These are phyloP conservation scores for Stephania cephalantha DNA, from an alignment of 164 flowering plant genomes.

Conservation along the genomic window DNA sequence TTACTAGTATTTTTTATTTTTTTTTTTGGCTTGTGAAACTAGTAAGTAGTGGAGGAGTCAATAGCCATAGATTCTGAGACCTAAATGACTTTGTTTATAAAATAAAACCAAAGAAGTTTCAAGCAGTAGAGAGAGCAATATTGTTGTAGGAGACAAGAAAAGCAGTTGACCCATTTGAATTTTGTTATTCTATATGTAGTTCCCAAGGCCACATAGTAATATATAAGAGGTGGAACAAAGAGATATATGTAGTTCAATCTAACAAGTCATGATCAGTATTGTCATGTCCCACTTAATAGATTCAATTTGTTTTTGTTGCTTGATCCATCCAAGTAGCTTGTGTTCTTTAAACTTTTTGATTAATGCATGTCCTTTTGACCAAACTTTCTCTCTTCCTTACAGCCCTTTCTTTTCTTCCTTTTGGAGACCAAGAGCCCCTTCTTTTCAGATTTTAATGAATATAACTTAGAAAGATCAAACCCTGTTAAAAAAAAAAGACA, in stretches of 20 bases:
- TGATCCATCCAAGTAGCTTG: constrained; percentile 4
- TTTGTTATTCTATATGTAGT: constrained; percentile 33
- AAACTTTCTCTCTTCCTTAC: constrained; percentile 3
- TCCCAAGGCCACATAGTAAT: constrained; percentile 42
- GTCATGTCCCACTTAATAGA: constrained; percentile 25
- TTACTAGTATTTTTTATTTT: neutral
- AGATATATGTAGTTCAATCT: constrained; percentile 20
- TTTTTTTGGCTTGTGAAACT: constrained; percentile 11
- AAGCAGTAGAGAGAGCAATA: constrained; percentile 20
- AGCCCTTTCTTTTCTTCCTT: constrained; percentile 31
- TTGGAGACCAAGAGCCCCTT: constrained; percentile 20
- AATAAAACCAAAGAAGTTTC: constrained; percentile 15
- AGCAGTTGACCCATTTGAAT: constrained; percentile 40
- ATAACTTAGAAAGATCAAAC: neutral
- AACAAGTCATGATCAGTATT: constrained; percentile 10
- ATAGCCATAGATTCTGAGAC: constrained; percentile 36
- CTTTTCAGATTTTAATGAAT: neutral
- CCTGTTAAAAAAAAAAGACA: neutral
- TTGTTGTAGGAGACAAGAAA: constrained; percentile 30
- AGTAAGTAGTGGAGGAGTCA: constrained; percentile 52
- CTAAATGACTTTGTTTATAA: constrained; percentile 2
- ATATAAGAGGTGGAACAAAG: constrained; percentile 22
- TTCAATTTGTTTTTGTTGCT: constrained; percentile 15
- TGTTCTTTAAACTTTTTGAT: constrained; percentile 27
- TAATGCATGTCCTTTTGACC: constrained; percentile 30